Evolutionary conservation across 768 basidiomycete species (phyloP), one percentile per base, ranked within the genome.

Genomic region (Tricholoma sp.): DNA sequence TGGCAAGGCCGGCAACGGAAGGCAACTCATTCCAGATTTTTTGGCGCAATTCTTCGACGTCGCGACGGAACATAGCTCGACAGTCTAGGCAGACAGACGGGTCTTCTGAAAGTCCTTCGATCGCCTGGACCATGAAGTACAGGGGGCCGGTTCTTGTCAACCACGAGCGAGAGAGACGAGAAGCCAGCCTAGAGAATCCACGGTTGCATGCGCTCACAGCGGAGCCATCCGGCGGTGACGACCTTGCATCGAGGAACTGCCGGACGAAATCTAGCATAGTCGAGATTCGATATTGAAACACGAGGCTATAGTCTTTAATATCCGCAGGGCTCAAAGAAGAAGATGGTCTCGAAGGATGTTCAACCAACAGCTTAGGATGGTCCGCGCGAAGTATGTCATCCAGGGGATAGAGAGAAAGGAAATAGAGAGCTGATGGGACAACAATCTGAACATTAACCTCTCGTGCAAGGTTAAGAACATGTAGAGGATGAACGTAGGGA

Each of bases 401-500:
- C 33, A 85, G 70, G 5, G 76, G 75, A 59, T 85, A 84, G 11
- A 83, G 64, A 28, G 82, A 82, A n/a, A 84, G 74, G 66, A 83
- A 83, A 60, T 83, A 85, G 10, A 83, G 54, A 8, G 75, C 78
- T 8, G 80, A 76, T 2, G 82, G 82, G 34, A 82, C 55, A 48
- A 83, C 59, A 51, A 81, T 65, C 24, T 66, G 69, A 15, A 78
- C 69, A 61, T 83, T 72, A 12, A 74, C 74, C 63, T 82, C 80
- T 48, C 76, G 72, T 12, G 81, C 80, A 39, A 84, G 76, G 55
- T 82, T 81, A 52, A 84, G 74, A 33, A 83, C 76, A 60, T 80
- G 80, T 28, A 85, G 57, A 8, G 83, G 83, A 61, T 85, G 83
- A 29, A 79, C 79, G 57, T 77, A 82, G 13, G 83, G 83, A 60